Conservation (phyloP, 2,329 filamentous ascomycete genomes). For the Cryphonectria nitschkei region DNA sequence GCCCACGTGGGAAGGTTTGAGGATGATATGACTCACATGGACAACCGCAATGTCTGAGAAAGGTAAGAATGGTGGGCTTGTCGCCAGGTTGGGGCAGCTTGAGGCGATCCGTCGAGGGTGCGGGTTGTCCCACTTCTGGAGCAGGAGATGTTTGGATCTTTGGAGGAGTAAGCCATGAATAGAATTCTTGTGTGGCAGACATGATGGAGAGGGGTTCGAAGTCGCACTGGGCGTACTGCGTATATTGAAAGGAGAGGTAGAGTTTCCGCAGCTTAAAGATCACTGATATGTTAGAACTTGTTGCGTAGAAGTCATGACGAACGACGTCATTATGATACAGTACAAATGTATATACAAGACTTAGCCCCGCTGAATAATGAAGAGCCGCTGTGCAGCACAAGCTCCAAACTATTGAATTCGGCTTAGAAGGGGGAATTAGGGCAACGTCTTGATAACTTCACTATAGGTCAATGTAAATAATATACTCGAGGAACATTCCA, state of each 20-base stretch:
- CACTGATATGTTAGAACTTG: not conserved
- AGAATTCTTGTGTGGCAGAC: slow-evolving; percentile 11
- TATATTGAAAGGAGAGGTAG: not conserved
- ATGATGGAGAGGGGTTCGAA: not conserved
- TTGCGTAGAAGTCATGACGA: not conserved
- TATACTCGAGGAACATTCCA: too few species aligned
- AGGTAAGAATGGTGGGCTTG: slow-evolving; percentile 65
- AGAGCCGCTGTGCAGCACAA: not conserved
- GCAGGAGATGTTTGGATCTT: slow-evolving; percentile 44
- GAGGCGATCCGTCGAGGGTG: slow-evolving; percentile 54
- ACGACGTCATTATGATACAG: not conserved
- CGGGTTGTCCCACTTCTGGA: slow-evolving; percentile 57
- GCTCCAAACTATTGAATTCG: too few species aligned
- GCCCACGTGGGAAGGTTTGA: not conserved
- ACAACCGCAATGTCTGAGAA: slow-evolving; percentile 74
- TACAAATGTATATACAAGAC: not conserved
- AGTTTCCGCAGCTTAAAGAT: accelerated
- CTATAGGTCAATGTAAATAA: not conserved
- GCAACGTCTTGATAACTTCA: not conserved
- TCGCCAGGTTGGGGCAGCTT: slow-evolving; percentile 52
- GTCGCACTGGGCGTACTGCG: not conserved
- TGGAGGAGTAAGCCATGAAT: slow-evolving; percentile 18
- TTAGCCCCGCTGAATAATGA: not conserved
- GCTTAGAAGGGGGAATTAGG: too few species aligned
- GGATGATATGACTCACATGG: slow-evolving; percentile 57